Percentiles rank a stretch among this genome's conserved stretches.
phyloP scores from a whole-genome alignment of 202 grass and related monocot species.

The Elaeis oleifera region DNA sequence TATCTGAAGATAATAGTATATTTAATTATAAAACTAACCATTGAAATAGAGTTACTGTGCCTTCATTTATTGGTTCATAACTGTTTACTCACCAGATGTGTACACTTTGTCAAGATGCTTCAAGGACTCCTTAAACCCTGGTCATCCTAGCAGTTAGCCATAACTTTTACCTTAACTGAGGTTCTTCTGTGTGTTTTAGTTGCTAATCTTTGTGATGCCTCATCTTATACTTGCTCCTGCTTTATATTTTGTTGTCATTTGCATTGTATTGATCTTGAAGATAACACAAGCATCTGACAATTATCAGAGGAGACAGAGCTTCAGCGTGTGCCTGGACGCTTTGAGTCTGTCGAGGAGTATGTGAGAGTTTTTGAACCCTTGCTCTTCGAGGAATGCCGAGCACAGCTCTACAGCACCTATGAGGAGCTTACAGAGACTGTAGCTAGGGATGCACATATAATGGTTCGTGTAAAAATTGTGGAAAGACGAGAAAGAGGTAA shows the following conservation, averaged over 20 bases:
- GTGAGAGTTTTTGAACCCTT: conserved; percentile 95
- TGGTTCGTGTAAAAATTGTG: conserved; percentile 66
- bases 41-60: neutral
- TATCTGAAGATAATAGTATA: no score
- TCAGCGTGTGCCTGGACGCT: conserved; percentile 79
- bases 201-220: neutral
- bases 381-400: conserved; percentile 99
- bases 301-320: conserved; percentile 86
- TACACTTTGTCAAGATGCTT: no score
- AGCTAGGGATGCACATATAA: conserved; percentile 73
- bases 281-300: conserved; percentile 20
- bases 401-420: conserved; percentile 87
- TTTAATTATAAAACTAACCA: neutral
- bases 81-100: neutral
- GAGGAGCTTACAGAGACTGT: conserved; percentile 81
- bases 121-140: no score
- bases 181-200: no score
- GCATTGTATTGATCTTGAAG: conserved; percentile 8
- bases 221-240: neutral
- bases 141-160: no score
- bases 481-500: conserved; percentile 96
- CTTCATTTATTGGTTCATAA: neutral
- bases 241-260: neutral
- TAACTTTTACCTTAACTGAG: no score
- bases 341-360: conserved; percentile 89